These are phyloP conservation scores for Drosera spatulata DNA, from an alignment of 179 eudicot species.

Conservation along the genomic window DNA sequence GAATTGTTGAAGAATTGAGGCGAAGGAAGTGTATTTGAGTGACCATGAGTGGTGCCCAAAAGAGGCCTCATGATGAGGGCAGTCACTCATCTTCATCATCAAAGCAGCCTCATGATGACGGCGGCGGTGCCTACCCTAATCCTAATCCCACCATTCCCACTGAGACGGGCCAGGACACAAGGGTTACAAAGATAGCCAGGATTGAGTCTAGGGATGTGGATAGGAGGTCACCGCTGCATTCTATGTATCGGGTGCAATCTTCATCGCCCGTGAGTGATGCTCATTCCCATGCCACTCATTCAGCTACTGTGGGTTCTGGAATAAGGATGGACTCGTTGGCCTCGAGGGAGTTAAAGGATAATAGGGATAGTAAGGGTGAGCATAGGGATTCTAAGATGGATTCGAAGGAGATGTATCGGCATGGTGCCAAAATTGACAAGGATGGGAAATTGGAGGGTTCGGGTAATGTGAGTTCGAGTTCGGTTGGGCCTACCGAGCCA, in stretches of 20 bases:
- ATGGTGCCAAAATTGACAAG: conserved; percentile 27
- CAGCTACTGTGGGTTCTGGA: conserved; percentile 15
- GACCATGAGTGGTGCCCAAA: not conserved
- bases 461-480: conserved; percentile 25
- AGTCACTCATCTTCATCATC: conserved; percentile 4
- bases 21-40: no score
- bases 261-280: conserved; percentile 16
- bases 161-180: conserved; percentile 18
- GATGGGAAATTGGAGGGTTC: conserved; percentile 27
- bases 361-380: conserved; percentile 32
- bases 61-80: conserved; percentile 3
- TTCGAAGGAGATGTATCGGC: conserved; percentile 23
- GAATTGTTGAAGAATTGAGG: not conserved
- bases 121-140: not conserved
- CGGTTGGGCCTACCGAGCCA: conserved; percentile 32
- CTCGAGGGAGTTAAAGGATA: conserved; percentile 24
- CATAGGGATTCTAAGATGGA: conserved; percentile 24
- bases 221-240: conserved; percentile 24
- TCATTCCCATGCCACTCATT: conserved; percentile 16
- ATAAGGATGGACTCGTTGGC: conserved; percentile 17
- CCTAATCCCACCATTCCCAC: not conserved
- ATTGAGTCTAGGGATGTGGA: conserved; percentile 23
- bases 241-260: conserved; percentile 18
- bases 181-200: conserved; percentile 24
- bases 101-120: conserved; percentile 1